These are phyloP conservation scores for Clonostachys rosea DNA, from an alignment of 2,329 filamentous ascomycete species.

Conservation along the genomic window DNA sequence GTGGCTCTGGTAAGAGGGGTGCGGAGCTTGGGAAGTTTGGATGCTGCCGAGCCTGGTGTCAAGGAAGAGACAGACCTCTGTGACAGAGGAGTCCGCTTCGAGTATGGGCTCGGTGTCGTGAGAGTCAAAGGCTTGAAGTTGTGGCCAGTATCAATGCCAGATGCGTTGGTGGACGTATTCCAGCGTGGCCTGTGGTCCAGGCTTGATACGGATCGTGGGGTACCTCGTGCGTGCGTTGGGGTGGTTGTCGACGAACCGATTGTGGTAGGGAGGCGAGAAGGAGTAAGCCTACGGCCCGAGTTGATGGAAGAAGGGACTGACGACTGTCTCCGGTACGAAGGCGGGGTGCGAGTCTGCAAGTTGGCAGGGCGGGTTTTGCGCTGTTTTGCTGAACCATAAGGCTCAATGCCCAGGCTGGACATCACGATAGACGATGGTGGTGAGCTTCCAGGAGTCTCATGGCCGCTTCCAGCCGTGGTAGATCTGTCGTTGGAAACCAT, in stretches of 20 bases:
- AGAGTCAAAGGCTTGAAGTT: constrained; percentile 60
- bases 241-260: constrained; percentile 49
- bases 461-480: constrained; percentile 55
- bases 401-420: constrained; percentile 47
- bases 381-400: constrained; percentile 33
- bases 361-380: constrained; percentile 42
- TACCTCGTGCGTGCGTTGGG: constrained; percentile 14
- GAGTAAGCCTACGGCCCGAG: constrained; percentile 12
- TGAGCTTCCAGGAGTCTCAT: constrained; percentile 67
- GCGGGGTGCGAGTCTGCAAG: constrained; percentile 36
- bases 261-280: constrained; percentile 40
- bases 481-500: constrained; percentile 82
- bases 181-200: constrained; percentile 62
- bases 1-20: constrained; percentile 39
- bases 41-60: constrained; percentile 30
- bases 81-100: constrained; percentile 35
- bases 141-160: constrained; percentile 61
- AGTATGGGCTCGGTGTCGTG: constrained; percentile 55
- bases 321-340: constrained; percentile 35
- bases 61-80: constrained; percentile 35
- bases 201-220: constrained; percentile 38
- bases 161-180: constrained; percentile 64
- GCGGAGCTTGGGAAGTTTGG: constrained; percentile 43
- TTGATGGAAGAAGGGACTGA: constrained; percentile 38
- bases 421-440: constrained; percentile 59